Conservation (phyloP, 805 yeast genomes). For the Suhomyces sp. region DNA sequence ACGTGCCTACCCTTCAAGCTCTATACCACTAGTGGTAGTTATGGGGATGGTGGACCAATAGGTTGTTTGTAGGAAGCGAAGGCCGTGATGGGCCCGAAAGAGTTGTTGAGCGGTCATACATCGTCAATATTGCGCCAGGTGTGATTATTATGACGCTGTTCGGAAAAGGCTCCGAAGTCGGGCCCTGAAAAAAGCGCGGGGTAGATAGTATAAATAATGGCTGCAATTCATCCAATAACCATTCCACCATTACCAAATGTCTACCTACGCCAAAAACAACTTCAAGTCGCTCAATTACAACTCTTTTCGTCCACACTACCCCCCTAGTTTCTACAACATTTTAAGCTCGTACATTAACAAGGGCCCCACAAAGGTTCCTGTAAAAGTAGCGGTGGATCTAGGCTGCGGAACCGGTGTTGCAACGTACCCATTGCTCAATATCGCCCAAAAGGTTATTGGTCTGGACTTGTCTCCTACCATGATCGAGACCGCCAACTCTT, state of each 20-base stretch:
- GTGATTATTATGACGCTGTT: neutral
- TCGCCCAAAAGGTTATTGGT: constrained; percentile 40
- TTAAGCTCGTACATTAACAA: constrained; percentile 25
- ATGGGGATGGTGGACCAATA: neutral
- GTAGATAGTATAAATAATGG: neutral
- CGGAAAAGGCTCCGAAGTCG: constrained; percentile 3
- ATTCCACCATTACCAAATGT: constrained; percentile 15
- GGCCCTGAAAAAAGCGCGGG: constrained; percentile 1
- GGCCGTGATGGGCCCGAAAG: neutral
- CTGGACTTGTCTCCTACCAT: constrained; percentile 47
- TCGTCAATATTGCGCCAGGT: neutral
- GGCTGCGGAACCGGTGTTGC: constrained; percentile 60
- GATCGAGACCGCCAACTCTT: constrained; percentile 42
- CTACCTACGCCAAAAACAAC: constrained; percentile 34
- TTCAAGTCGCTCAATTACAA: constrained; percentile 34
- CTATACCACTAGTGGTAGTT: neutral
- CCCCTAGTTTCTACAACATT: constrained; percentile 33
- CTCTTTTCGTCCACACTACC: constrained; percentile 43
- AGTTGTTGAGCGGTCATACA: neutral
- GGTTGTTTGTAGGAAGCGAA: neutral
- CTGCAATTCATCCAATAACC: neutral
- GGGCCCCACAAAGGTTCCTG: constrained; percentile 12
- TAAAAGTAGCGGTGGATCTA: constrained; percentile 32
- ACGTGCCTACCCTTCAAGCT: neutral
- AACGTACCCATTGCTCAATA: constrained; percentile 40